phyloP scores from a whole-genome alignment of 2,329 filamentous ascomycete species.

The Knufia fluminis region DNA sequence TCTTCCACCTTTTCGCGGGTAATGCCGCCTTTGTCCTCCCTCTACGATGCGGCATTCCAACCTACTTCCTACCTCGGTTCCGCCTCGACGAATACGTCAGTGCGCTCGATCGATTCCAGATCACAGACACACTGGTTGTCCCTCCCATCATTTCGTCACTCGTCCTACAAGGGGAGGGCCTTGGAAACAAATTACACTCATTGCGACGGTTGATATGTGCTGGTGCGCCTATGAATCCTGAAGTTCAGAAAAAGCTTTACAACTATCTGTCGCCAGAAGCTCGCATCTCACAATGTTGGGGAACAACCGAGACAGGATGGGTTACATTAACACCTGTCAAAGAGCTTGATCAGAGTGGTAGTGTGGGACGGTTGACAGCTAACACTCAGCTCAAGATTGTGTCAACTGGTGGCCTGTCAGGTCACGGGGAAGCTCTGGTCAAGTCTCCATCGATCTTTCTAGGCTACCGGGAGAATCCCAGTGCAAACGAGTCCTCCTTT shows the following conservation, averaged over 20 bases:
- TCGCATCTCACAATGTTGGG: conserved; percentile 42
- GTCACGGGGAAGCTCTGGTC: conserved; percentile 35
- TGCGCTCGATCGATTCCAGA: conserved; percentile 32
- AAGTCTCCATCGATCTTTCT: conserved; percentile 30
- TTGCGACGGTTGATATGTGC: conserved; percentile 40
- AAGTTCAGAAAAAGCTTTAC: conserved; percentile 33
- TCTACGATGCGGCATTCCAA: conserved; percentile 37
- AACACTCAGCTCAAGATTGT: conserved; percentile 29
- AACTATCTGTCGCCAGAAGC: conserved; percentile 34
- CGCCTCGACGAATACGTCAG: conserved; percentile 33
- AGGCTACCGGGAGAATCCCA: conserved; percentile 30
- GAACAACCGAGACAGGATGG: conserved; percentile 46
- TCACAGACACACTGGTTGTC: conserved; percentile 42
- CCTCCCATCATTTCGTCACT: conserved; percentile 37
- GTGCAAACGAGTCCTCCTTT: conserved; percentile 24
- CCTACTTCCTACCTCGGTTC: conserved; percentile 42
- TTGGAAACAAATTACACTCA: conserved; percentile 27
- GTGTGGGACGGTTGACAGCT: conserved; percentile 39
- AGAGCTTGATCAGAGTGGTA: conserved; percentile 35
- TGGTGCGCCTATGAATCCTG: conserved; percentile 40
- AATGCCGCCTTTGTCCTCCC: conserved; percentile 40
- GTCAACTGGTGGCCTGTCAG: conserved; percentile 26
- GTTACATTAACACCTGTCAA: conserved; percentile 24
- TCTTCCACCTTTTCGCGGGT: conserved; percentile 46
- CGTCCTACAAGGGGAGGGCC: conserved; percentile 24